Conservation (phyloP, 345 rosid genomes). For the Noccaea caerulescens region DNA sequence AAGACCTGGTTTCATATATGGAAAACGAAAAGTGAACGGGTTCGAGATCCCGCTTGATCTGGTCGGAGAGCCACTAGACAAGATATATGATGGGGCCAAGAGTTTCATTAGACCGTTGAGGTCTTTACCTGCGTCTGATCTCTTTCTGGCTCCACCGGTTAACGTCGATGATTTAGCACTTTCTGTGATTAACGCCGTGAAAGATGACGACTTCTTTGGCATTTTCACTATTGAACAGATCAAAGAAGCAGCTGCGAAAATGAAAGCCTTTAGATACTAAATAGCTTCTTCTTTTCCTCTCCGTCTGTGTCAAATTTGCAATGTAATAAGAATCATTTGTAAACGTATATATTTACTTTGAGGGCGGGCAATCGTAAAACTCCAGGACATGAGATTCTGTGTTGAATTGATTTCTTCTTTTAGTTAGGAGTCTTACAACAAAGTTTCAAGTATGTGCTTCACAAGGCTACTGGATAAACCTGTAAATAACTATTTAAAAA, state of each 20-base stretch:
- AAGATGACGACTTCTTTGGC: conserved; percentile 81
- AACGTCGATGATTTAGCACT: conserved; percentile 81
- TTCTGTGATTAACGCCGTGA: conserved; percentile 67
- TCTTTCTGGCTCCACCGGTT: conserved; percentile 79
- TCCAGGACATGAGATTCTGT: neutral
- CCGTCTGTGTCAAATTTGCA: conserved; percentile 6
- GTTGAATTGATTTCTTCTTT: no score
- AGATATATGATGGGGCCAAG: conserved; percentile 55
- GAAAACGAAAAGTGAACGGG: conserved; percentile 71
- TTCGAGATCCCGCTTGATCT: conserved; percentile 81
- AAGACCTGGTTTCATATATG: conserved; percentile 88
- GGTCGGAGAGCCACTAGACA: conserved; percentile 77
- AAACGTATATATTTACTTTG: conserved; percentile 1
- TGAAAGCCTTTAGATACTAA: conserved; percentile 46
- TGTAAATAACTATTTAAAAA: no score
- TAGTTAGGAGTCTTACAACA: no score
- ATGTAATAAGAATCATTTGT: conserved; percentile 1
- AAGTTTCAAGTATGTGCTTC: no score
- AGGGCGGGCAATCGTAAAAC: neutral
- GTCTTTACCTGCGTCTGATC: conserved; percentile 79
- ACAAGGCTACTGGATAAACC: no score
- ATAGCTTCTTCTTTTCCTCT: conserved; percentile 9
- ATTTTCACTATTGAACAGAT: conserved; percentile 91
- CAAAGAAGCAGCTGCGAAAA: conserved; percentile 85
- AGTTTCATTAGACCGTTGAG: conserved; percentile 68